These are phyloP conservation scores for Murraya paniculata DNA, from an alignment of 345 rosid genomes.

Conservation along the genomic window DNA sequence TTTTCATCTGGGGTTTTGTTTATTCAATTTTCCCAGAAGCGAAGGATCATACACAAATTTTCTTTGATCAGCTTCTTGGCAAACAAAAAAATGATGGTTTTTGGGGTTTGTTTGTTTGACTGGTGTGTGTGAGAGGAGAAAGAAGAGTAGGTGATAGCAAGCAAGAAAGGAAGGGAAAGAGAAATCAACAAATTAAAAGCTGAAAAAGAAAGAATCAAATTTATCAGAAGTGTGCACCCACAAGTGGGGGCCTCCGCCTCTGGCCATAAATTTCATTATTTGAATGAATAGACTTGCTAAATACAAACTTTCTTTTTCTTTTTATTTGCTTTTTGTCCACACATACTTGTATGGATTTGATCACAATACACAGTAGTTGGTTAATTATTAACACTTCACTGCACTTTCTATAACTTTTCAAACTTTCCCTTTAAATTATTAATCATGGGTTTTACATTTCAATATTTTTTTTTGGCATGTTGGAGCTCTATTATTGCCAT, in stretches of 20 bases:
- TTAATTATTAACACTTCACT: neutral
- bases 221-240: slow-evolving; percentile 15
- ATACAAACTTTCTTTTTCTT: neutral
- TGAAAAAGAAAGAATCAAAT: slow-evolving; percentile 7
- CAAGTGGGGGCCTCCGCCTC: slow-evolving; percentile 18
- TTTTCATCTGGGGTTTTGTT: neutral
- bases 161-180: neutral
- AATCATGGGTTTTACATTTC: neutral
- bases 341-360: neutral
- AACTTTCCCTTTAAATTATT: neutral
- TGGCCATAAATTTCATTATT: slow-evolving; percentile 7
- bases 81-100: neutral
- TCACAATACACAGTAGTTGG: neutral
- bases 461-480: too few species aligned
- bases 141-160: neutral
- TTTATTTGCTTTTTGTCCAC: neutral
- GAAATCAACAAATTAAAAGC: neutral
- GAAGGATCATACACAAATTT: neutral
- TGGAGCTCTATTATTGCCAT: too few species aligned
- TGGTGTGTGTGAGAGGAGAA: neutral
- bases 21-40: neutral
- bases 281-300: slow-evolving; percentile 8
- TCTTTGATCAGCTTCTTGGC: neutral
- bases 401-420: neutral
- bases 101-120: neutral